Evolutionary conservation across 148 eudicot species (phyloP), one percentile per base, ranked within the genome.

Genomic region (Bassia scoparia): DNA sequence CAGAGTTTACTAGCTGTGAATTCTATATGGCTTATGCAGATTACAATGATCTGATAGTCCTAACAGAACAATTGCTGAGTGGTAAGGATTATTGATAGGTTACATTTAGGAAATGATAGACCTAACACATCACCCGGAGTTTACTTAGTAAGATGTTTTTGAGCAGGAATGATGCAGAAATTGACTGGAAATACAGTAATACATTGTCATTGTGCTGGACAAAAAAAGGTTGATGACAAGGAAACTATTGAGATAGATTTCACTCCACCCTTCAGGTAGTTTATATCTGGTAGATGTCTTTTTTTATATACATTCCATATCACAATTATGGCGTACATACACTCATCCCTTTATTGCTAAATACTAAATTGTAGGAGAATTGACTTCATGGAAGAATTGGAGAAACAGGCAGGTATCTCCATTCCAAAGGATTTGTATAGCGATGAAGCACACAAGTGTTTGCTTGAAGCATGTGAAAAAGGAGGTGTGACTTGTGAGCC

Each of bases 191-290:
- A 23, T 78, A 68, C 78, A 67, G 77, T 94, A 97, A 95, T 26
- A 76, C 80, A 37, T 46, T 46, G 50, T 46, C 50, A 46, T 46
- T 46, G 11, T 46, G 50, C 5, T 46, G 50, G 50, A 37, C 3
- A 37, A 37, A 37, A 37, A 37, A 37, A 37, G 7, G 7, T 37
- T 37, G 41, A 37, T 37, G 86, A 84, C 26, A 79, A 86, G 55
- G 97, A 94, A 46, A 93, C 91, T 4, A 86, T 91, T 78, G 92
- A 87, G 84, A 94, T 94, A 38, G 97, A 94, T 76, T 94, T 94
- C 68, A 91, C 98, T 33, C 98, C 98, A 35, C 98, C 98, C 56
- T 94, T 94, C 91, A 91, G 98, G 98, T 89, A 6, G 12, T 55
- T 55, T 23, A 55, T 55, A 23, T 55, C 20, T 50, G 21, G 4